Evolutionary conservation across 495 filamentous ascomycete genomes (phyloP), one percentile per base, ranked within the genome.

Genomic region (Xylaria intraflava): DNA sequence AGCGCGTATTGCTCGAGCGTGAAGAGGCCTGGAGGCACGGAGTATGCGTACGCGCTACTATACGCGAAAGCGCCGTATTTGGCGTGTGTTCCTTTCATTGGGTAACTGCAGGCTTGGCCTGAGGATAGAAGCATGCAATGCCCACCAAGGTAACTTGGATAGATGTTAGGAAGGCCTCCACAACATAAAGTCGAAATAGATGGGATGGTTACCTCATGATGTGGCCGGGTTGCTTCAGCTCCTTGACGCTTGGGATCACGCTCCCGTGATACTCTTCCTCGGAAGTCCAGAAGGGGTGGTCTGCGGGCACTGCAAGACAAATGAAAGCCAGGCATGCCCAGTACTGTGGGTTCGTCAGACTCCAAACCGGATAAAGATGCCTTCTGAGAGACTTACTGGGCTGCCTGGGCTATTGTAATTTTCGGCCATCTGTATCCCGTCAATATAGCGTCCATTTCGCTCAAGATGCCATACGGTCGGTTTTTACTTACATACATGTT

Each of bases 21-120:
- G 70, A 86, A 87, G n/a, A 78, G 73, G 1, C 87, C 87, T 0
- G 85, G 87, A 0, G 86, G 84, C 12, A 89, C 86, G 3, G 82
- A 86, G 67, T 89, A 91, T 16, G 78, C 86, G 67, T 87, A 90
- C 0, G 83, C 77, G 46, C 81, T 81, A 46, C 79, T 83, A 65
- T 91, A 90, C 6, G 86, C 85, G 64, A 89, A 90, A 55, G 81
- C 78, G 17, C 87, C 87, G 67, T 91, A 91, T 60, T 90, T 90
- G 52, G 87, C 84, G 62, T 89, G 86, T 2, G 85, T 88, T 20
- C 83, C 86, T 65, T 83, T 86, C 68, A 90, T 79, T 0, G 86
- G 83, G 65, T 90, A 90, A 65, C 85, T 82, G 70, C 87, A 90
- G 30, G 82, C 83, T 59, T 90, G 86, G 12, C 87, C 87, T 0